Conservation (phyloP, 2,329 filamentous ascomycete species). For the Metarhizium robertsii region DNA sequence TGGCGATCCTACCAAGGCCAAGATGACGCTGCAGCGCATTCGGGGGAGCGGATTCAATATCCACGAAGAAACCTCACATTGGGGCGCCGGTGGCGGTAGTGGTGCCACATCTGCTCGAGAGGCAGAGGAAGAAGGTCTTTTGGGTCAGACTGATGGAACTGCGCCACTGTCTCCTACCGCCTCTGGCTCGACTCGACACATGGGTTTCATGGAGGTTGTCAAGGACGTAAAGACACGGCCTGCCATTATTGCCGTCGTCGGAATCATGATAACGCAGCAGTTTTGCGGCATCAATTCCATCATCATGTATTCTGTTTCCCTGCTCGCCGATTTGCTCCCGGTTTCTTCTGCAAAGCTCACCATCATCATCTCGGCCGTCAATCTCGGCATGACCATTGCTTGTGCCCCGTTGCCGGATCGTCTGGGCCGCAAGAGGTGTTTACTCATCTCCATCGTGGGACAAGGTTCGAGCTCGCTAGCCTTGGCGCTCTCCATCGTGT, state of each 20-base stretch:
- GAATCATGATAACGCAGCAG: constrained; percentile 89
- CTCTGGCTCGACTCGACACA: constrained; percentile 18
- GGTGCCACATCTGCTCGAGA: constrained; percentile 20
- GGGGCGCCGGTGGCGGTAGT: constrained; percentile 36
- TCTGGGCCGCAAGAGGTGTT: constrained; percentile 76
- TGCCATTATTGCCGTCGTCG: constrained; percentile 73
- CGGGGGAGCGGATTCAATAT: constrained; percentile 62
- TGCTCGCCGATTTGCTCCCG: constrained; percentile 72
- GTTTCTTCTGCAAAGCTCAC: constrained; percentile 76
- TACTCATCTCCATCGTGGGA: constrained; percentile 72
- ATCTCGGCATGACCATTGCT: constrained; percentile 70
- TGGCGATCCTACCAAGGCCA: constrained; percentile 51
- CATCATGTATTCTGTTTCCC: constrained; percentile 95
- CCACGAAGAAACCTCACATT: constrained; percentile 59
- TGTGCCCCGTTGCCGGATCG: constrained; percentile 81
- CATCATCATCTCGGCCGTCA: constrained; percentile 78
- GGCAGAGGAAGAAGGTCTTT: constrained; percentile 63
- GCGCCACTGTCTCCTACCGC: constrained; percentile 5
- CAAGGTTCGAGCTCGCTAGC: constrained; percentile 73
- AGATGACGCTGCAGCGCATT: constrained; percentile 62
- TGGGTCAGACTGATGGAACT: constrained; percentile 29
- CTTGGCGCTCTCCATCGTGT: constrained; percentile 72
- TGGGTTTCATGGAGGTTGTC: constrained; percentile 58
- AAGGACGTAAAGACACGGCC: constrained; percentile 58
- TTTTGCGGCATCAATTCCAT: constrained; percentile 93